Conservation (phyloP, 805 yeast species). For the Myxozyma lipomycoides region DNA sequence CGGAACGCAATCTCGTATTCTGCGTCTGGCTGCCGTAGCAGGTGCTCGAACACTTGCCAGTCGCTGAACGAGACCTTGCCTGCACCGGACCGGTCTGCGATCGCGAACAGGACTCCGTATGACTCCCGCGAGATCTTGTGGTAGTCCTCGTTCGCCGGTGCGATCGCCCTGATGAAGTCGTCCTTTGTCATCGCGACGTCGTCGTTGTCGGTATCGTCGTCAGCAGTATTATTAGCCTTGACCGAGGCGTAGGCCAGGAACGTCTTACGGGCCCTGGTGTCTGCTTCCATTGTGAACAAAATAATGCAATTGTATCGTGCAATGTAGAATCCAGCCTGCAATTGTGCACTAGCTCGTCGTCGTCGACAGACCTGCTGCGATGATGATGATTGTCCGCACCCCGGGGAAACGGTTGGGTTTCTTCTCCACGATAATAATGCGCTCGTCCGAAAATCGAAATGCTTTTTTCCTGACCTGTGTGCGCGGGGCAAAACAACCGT, state of each 20-base stretch:
- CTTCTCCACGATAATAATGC: too few species aligned
- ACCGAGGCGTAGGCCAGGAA: not conserved
- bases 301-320: too few species aligned
- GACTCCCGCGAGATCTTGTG: constrained; percentile 54
- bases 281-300: constrained; percentile 1
- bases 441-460: too few species aligned
- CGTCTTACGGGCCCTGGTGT: not conserved
- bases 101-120: constrained; percentile 68
- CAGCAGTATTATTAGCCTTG: not conserved
- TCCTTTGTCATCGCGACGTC: constrained; percentile 39
- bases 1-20: constrained; percentile 50
- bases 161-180: constrained; percentile 45
- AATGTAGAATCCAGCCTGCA: too few species aligned
- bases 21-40: constrained; percentile 53
- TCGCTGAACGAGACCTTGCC: constrained; percentile 68
- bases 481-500: too few species aligned
- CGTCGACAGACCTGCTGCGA: too few species aligned
- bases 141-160: constrained; percentile 46
- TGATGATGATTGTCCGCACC: too few species aligned
- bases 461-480: too few species aligned
- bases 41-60: constrained; percentile 66
- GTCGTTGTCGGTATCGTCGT: constrained; percentile 14
- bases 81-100: constrained; percentile 67
- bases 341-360: too few species aligned
- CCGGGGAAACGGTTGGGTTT: too few species aligned